Conservation (phyloP, 2,329 filamentous ascomycete species). For the Ilyonectria sp. region DNA sequence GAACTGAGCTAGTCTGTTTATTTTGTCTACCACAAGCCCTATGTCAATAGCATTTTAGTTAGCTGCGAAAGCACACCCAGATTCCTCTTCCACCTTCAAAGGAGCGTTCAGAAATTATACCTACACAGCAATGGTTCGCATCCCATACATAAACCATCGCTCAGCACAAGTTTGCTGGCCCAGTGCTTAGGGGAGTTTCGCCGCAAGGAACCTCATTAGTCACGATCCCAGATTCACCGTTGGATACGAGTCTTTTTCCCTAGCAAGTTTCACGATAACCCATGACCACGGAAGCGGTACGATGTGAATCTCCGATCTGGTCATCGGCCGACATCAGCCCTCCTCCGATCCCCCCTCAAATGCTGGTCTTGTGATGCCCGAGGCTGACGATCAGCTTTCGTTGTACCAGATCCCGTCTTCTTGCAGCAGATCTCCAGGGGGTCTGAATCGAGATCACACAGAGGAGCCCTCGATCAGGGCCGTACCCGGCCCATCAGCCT, state of each 20-base stretch:
- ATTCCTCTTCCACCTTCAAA: too few species aligned
- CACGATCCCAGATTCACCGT: neutral
- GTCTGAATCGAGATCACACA: slow-evolving; percentile 42
- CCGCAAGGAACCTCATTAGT: neutral
- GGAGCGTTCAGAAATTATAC: too few species aligned
- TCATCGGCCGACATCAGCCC: neutral
- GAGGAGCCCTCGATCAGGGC: slow-evolving; percentile 32
- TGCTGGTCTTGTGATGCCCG: slow-evolving; percentile 31
- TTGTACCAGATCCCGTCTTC: slow-evolving; percentile 46
- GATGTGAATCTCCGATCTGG: slow-evolving; percentile 3
- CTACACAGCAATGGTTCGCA: too few species aligned
- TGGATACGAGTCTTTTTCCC: neutral
- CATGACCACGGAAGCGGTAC: neutral
- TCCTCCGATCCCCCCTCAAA: slow-evolving; percentile 17
- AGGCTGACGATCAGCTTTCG: slow-evolving; percentile 30
- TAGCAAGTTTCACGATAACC: neutral
- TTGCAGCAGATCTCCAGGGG: slow-evolving; percentile 43
- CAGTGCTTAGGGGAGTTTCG: neutral
- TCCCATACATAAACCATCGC: neutral
- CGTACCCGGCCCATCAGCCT: slow-evolving; percentile 1
- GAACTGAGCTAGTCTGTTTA: too few species aligned
- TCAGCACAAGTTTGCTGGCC: neutral
- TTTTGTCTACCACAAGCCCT: too few species aligned
- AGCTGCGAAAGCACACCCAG: too few species aligned
- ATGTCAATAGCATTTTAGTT: too few species aligned